Percentiles rank a stretch among this genome's conserved stretches.
These are phyloP conservation scores for Penicillium egyptiacum DNA, from an alignment of 495 filamentous ascomycete genomes.

Conservation along the genomic window DNA sequence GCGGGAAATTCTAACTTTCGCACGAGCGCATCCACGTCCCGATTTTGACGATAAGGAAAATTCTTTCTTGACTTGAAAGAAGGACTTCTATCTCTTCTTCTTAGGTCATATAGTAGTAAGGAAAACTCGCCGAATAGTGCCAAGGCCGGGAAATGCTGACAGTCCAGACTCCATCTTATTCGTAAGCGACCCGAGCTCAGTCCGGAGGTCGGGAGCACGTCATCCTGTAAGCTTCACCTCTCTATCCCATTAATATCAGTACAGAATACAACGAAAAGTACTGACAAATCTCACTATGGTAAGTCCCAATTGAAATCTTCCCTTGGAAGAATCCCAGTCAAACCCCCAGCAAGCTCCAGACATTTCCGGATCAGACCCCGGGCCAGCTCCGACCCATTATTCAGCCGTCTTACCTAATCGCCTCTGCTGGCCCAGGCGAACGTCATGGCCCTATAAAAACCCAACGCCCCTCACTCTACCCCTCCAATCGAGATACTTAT, in stretches of 20 bases:
- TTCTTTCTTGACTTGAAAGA: too few species aligned
- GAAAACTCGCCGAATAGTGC: not conserved
- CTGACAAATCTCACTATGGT: slow-evolving; percentile 21
- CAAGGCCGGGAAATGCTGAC: not conserved
- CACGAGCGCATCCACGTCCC: too few species aligned
- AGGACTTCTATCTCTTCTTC: too few species aligned
- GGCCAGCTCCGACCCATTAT: slow-evolving; percentile 9
- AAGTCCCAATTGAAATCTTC: slow-evolving; percentile 11
- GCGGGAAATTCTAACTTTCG: too few species aligned
- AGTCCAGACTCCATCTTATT: slow-evolving; percentile 17
- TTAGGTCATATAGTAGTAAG: too few species aligned
- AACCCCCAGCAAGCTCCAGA: slow-evolving; percentile 5
- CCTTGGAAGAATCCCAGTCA: not conserved
- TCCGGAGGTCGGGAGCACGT: slow-evolving; percentile 17
- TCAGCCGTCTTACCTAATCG: slow-evolving; percentile 32
- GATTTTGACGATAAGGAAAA: too few species aligned
- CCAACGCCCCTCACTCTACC: slow-evolving; percentile 29
- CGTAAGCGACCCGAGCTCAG: slow-evolving; percentile 17
- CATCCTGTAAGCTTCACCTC: slow-evolving; percentile 19
- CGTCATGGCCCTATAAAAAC: slow-evolving; percentile 35
- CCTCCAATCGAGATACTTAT: slow-evolving; percentile 25
- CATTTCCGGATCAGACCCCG: slow-evolving; percentile 1
- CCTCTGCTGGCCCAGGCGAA: slow-evolving; percentile 6
- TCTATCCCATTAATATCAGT: slow-evolving; percentile 7
- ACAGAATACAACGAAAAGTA: not conserved